phyloP scores from a whole-genome alignment of 805 yeast genomes.

The Lachancea quebecensis region DNA sequence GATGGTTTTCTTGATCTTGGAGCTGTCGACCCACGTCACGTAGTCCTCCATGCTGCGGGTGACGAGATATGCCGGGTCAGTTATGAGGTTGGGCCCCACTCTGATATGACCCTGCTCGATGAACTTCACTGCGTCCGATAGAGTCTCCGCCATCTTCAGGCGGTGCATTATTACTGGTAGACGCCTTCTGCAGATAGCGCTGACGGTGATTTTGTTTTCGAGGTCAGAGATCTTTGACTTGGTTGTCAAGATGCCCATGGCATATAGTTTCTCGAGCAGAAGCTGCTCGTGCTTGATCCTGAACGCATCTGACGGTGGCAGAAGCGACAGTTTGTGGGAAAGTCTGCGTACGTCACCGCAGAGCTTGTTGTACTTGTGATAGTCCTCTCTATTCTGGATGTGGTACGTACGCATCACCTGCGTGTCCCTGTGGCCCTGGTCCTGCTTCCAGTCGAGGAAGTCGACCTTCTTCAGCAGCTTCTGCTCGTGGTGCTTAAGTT shows the following conservation, averaged over 20 bases:
- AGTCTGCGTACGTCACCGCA: slow-evolving; percentile 88
- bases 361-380: slow-evolving; percentile 84
- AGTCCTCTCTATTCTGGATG: slow-evolving; percentile 90
- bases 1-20: slow-evolving; percentile 86
- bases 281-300: slow-evolving; percentile 84
- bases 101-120: slow-evolving; percentile 97
- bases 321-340: slow-evolving; percentile 75
- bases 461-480: slow-evolving; percentile 92
- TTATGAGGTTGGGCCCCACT: slow-evolving; percentile 91
- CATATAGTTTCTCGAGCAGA: slow-evolving; percentile 76
- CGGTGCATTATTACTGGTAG: slow-evolving; percentile 93
- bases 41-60: slow-evolving; percentile 94
- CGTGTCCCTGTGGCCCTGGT: slow-evolving; percentile 90
- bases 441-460: slow-evolving; percentile 96
- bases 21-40: slow-evolving; percentile 94
- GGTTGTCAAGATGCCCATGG: slow-evolving; percentile 85
- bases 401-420: slow-evolving; percentile 94
- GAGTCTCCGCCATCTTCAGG: slow-evolving; percentile 84
- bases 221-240: slow-evolving; percentile 84
- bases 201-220: slow-evolving; percentile 86
- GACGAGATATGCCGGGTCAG: slow-evolving; percentile 92
- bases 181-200: slow-evolving; percentile 87
- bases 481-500: slow-evolving; percentile 91
- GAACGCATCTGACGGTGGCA: slow-evolving; percentile 82
- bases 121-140: slow-evolving; percentile 82